Conservation (phyloP, 75 land plant genomes). For the Chamaecyparis obtusa region DNA sequence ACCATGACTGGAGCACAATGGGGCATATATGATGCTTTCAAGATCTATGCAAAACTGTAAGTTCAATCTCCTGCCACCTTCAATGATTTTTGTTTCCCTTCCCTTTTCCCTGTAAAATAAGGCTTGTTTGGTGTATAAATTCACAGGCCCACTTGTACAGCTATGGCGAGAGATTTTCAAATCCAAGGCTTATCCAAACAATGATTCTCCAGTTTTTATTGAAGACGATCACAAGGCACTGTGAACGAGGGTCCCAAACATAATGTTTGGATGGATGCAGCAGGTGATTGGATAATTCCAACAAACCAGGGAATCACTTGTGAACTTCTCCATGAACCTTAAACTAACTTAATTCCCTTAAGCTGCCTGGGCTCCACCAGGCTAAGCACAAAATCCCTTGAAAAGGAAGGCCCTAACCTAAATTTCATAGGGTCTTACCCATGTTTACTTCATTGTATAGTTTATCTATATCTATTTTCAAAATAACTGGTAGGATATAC, state of each 20-base stretch:
- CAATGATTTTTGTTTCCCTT: neutral
- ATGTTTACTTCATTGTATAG: neutral
- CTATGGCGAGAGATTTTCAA: neutral
- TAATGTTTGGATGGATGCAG: neutral
- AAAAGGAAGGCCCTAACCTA: too few species aligned
- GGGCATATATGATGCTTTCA: conserved; percentile 89
- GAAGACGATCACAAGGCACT: neutral
- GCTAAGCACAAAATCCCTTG: neutral
- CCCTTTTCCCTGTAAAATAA: neutral
- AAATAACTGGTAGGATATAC: too few species aligned
- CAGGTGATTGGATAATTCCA: neutral
- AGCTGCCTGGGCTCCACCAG: neutral
- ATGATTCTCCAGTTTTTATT: neutral
- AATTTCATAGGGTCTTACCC: neutral
- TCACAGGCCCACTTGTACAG: neutral
- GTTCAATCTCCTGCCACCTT: conserved; percentile 3
- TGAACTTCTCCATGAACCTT: too few species aligned
- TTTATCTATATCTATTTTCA: too few species aligned
- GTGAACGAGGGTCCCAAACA: neutral
- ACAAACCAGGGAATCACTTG: too few species aligned
- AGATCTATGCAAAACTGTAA: conserved; percentile 81
- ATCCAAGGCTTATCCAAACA: neutral
- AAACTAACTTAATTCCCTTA: too few species aligned
- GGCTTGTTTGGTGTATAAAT: neutral
- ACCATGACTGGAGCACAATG: conserved; percentile 82